A percentile compares a stretch with the other conserved stretches of the same genome.
Conservation (phyloP, 2,329 filamentous ascomycete genomes). For the Xylariaceae sp. region DNA sequence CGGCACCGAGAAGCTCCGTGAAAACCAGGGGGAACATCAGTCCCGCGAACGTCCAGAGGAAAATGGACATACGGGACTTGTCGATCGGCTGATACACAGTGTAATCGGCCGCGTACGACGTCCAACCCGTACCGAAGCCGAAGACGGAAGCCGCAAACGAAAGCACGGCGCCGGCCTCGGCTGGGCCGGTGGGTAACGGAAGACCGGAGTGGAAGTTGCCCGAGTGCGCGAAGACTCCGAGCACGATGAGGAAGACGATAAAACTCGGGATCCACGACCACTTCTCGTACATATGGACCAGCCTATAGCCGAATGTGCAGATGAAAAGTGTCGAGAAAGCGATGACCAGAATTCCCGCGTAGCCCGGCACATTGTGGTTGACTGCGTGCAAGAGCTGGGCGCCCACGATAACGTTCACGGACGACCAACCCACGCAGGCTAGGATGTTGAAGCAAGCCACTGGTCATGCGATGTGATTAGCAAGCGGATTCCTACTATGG, state of each 20-base stretch:
- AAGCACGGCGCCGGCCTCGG: constrained; percentile 57
- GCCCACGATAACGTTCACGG: constrained; percentile 74
- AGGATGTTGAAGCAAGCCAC: constrained; percentile 67
- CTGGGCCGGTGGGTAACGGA: constrained; percentile 53
- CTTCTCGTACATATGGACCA: constrained; percentile 73
- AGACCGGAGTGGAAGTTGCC: constrained; percentile 55
- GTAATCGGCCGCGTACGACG: constrained; percentile 70
- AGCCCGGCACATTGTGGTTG: constrained; percentile 63
- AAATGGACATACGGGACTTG: constrained; percentile 57
- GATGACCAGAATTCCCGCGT: constrained; percentile 70
- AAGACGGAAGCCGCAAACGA: constrained; percentile 63
- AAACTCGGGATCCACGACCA: constrained; percentile 69
- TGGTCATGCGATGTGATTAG: constrained; percentile 20
- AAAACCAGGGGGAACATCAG: constrained; percentile 68
- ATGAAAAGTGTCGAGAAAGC: constrained; percentile 61
- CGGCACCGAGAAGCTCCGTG: constrained; percentile 66
- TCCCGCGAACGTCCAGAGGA: constrained; percentile 63
- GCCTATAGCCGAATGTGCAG: constrained; percentile 68
- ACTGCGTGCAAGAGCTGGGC: constrained; percentile 72
- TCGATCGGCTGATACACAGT: constrained; percentile 69
- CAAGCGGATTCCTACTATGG: neutral
- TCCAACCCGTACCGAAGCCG: constrained; percentile 69
- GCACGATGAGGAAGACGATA: constrained; percentile 66
- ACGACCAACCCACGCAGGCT: constrained; percentile 68
- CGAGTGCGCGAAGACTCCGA: constrained; percentile 62